Base-by-base conservation (phyloP, 345 rosid genomes). In the Litchi chinensis region DNA sequence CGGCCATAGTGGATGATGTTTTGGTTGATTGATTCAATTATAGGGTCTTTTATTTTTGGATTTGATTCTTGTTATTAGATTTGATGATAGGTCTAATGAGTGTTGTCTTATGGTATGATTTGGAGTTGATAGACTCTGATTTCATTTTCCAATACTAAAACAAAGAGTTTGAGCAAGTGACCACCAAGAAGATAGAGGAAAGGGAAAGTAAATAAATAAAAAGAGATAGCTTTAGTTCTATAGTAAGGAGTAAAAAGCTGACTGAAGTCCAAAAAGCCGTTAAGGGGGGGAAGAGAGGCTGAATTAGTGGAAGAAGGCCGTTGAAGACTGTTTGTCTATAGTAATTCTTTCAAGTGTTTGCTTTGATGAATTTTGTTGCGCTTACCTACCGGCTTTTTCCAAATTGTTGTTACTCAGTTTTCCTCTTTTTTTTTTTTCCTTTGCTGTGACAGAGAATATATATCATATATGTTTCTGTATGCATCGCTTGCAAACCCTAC, bases 281-380 rank as follows among this genome's bases (percentile, higher is more conserved):
- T 64, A 39, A 81, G 60, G 44, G 79, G 79, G 44, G 79, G 77
- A 80, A 71, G 81, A 76, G 68, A 28, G 64, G 68, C 67, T 37
- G 52, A 73, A 72, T 67, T 79, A 69, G 32, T 68, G 76, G 77
- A 68, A 78, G 79, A 73, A 73, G 59, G 75, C 71, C 75, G 65
- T 13, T 79, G 80, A 81, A 87, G 84, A 82, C 69, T 24, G 59
- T 62, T 79, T 75, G 82, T 72, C 73, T 28, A 82, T 81, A 81
- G 76, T 70, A 64, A 77, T 86, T 81, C 81, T 80, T 77, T 79
- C 41, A 68, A 80, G 80, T 77, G 81, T 77, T 76, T 82, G 77
- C 75, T 77, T 75, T 78, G 74, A 74, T 68, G 84, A 78, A 79
- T 66, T 65, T 62, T 52, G 67, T 56, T 73, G 32, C 59, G 57